phyloP scores from a whole-genome alignment of 441 rosid species.

The Raphanus hybrid region DNA sequence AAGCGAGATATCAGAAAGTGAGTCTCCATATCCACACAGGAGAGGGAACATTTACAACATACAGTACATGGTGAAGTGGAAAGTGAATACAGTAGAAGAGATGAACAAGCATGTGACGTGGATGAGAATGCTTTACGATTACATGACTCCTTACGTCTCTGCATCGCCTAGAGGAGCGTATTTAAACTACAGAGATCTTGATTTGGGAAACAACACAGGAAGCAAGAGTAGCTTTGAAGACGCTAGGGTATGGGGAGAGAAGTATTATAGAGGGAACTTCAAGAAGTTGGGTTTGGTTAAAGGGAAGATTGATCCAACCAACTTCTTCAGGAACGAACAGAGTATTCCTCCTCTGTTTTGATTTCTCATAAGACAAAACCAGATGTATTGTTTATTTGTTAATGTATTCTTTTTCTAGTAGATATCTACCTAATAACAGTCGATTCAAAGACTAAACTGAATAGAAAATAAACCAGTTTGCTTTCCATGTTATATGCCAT shows the following conservation, averaged over 20 bases:
- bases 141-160: constrained; percentile 53
- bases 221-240: constrained; percentile 41
- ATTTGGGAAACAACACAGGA: constrained; percentile 35
- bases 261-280: constrained; percentile 51
- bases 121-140: constrained; percentile 48
- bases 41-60: constrained; percentile 48
- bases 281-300: constrained; percentile 47
- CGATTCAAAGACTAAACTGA: background rate
- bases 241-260: constrained; percentile 56
- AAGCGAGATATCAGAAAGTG: constrained; percentile 44
- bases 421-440: background rate
- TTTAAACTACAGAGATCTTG: constrained; percentile 64
- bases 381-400: background rate
- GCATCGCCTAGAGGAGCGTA: constrained; percentile 62
- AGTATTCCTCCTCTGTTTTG: constrained; percentile 56
- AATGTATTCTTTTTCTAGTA: constrained; percentile 40
- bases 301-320: constrained; percentile 48
- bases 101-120: constrained; percentile 47
- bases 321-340: constrained; percentile 57
- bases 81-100: constrained; percentile 31
- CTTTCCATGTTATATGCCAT: constrained; percentile 10
- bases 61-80: constrained; percentile 54
- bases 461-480: background rate
- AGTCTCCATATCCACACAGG: constrained; percentile 57
- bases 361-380: background rate